phyloP scores from a whole-genome alignment of 352 stramenopile species.

The Elongisporangium undulatum region DNA sequence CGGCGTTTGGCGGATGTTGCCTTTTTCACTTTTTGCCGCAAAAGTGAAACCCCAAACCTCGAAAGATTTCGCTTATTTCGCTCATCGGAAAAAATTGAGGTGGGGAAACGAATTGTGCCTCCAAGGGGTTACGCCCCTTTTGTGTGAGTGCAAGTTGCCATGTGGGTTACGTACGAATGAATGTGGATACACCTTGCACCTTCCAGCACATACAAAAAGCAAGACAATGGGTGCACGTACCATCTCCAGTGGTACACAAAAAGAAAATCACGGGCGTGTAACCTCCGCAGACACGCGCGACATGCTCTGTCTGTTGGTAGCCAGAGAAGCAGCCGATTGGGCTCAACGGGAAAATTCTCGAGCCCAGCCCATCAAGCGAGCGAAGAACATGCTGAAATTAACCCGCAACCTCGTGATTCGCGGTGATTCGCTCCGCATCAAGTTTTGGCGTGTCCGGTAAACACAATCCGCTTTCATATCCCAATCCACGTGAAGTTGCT shows the following conservation, averaged over 20 bases:
- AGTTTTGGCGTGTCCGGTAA: neutral
- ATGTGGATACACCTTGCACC: neutral
- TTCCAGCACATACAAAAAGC: neutral
- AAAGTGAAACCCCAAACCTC: neutral
- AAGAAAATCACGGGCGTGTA: neutral
- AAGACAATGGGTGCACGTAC: neutral
- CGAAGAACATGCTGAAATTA: neutral
- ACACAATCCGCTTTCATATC: neutral
- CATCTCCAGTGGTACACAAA: neutral
- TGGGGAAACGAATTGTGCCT: neutral
- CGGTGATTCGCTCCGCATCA: neutral
- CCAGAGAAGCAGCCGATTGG: neutral
- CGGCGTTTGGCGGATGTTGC: too few relatives aligned
- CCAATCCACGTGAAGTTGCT: neutral
- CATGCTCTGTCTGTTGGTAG: neutral
- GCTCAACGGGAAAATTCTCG: neutral
- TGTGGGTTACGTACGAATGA: neutral
- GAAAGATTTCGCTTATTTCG: neutral
- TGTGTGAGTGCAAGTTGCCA: neutral
- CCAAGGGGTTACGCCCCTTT: neutral
- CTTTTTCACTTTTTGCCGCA: neutral
- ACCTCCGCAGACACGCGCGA: neutral
- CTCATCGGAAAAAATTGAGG: neutral
- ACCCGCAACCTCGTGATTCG: neutral
- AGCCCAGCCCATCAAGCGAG: neutral